phyloP scores from a whole-genome alignment of 805 yeast genomes.

The Kazachstania psychrophila region DNA sequence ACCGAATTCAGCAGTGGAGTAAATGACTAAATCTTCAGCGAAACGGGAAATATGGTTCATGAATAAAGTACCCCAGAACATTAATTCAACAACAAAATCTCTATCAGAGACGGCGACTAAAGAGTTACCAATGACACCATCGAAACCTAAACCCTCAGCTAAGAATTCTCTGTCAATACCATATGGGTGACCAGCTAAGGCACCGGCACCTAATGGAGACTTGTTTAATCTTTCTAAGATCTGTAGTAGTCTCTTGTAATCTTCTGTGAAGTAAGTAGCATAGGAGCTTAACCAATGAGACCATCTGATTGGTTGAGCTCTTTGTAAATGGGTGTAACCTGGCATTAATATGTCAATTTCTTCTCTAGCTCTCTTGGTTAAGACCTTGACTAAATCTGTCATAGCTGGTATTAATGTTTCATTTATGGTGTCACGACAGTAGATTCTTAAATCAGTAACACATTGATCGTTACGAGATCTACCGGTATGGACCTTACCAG shows the following conservation, averaged over 20 bases:
- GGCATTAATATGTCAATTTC: constrained; percentile 96
- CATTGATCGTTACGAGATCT: constrained; percentile 98
- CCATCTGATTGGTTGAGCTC: constrained; percentile 99
- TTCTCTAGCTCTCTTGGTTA: constrained; percentile 64
- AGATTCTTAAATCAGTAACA: constrained; percentile 97
- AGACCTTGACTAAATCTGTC: constrained; percentile 53
- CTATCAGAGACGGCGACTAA: constrained; percentile 95
- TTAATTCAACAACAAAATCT: constrained; percentile 90
- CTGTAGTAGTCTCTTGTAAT: constrained; percentile 75
- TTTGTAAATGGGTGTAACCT: constrained; percentile 96
- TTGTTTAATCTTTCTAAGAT: constrained; percentile 73
- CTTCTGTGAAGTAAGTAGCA: constrained; percentile 90
- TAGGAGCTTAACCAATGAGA: constrained; percentile 92
- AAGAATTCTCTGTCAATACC: constrained; percentile 94
- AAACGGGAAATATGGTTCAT: constrained; percentile 94
- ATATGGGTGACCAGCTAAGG: constrained; percentile 97
- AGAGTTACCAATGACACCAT: constrained; percentile 87
- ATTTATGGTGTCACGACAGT: constrained; percentile 66
- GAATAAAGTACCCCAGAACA: constrained; percentile 91
- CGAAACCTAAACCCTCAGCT: constrained; percentile 72
- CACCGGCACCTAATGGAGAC: constrained; percentile 94
- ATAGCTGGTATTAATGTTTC: constrained; percentile 49
- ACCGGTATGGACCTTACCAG: constrained; percentile 99
- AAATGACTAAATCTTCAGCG: constrained; percentile 88
- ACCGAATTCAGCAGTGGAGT: constrained; percentile 96